Evolutionary conservation across 108 stramenopile genomes (phyloP).

Genomic region (Cyclotella baltica): DNA sequence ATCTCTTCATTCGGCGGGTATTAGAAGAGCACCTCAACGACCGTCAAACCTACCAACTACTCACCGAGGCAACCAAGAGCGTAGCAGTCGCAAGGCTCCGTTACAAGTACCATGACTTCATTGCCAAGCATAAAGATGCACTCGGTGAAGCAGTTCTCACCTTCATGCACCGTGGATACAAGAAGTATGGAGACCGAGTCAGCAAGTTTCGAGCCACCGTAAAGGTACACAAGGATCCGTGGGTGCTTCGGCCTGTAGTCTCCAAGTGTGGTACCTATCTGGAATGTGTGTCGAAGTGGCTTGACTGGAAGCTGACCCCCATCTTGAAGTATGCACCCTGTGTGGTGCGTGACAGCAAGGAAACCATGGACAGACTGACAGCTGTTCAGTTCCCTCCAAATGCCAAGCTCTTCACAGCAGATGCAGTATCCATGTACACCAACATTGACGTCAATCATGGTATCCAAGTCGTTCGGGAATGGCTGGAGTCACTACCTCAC

Average conservation of each 20-base stretch:
- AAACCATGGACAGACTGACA: neutral
- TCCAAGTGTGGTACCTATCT: neutral
- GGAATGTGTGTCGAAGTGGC: neutral
- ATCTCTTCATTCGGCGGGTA: conserved; percentile 8
- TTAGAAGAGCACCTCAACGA: conserved; percentile 24
- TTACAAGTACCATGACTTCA: neutral
- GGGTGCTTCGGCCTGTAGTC: too few relatives aligned
- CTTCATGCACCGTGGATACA: too few relatives aligned
- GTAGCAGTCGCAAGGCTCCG: neutral
- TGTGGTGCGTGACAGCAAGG: neutral
- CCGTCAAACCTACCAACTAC: conserved; percentile 1
- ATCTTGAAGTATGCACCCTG: neutral
- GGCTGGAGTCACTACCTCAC: neutral
- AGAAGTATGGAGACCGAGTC: too few relatives aligned
- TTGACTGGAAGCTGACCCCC: neutral
- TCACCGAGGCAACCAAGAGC: neutral
- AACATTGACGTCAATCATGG: too few relatives aligned
- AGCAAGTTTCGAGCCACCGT: too few relatives aligned
- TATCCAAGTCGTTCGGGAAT: too few relatives aligned
- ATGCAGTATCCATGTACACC: conserved; percentile 47
- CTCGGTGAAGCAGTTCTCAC: too few relatives aligned
- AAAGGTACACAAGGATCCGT: too few relatives aligned
- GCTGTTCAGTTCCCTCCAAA: conserved; percentile 9
- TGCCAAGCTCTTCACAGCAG: conserved; percentile 38
- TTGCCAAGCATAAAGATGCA: too few relatives aligned